Percentiles rank a stretch among this genome's conserved stretches.
These are phyloP conservation scores for Solanum hybrid DNA, from an alignment of 305 asterid species.

Conservation along the genomic window DNA sequence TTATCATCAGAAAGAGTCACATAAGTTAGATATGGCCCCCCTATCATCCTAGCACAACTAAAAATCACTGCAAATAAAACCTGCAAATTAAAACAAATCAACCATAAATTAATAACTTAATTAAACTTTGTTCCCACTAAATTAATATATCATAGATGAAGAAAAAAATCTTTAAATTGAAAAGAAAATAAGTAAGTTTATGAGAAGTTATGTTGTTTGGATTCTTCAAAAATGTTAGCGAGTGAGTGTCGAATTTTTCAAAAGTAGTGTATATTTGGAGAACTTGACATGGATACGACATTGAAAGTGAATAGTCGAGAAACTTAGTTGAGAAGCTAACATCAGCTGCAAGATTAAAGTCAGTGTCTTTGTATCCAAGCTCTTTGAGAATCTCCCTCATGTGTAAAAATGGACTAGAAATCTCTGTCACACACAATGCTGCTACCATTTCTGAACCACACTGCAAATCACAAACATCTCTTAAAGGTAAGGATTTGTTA, in stretches of 20 bases:
- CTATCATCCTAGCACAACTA: constrained; percentile 70
- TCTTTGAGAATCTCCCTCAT: constrained; percentile 79
- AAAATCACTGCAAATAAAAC: constrained; percentile 55
- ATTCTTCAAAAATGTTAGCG: no score
- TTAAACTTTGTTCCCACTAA: neutral
- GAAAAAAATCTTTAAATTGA: neutral
- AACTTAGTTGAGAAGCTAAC: constrained; percentile 21
- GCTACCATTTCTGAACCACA: constrained; percentile 89
- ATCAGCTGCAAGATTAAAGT: constrained; percentile 70
- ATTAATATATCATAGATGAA: neutral
- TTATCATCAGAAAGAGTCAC: constrained; percentile 54
- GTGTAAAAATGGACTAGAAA: constrained; percentile 81
- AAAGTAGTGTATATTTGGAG: no score
- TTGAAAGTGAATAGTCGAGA: neutral
- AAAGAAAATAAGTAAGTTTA: neutral
- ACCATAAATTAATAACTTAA: neutral
- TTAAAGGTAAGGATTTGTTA: neutral
- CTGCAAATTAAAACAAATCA: constrained; percentile 21
- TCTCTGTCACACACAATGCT: constrained; percentile 64
- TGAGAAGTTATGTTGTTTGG: neutral
- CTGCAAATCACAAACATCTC: constrained; percentile 18
- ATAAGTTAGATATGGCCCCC: constrained; percentile 67
- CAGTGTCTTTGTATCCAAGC: constrained; percentile 57
- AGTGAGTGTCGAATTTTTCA: no score
- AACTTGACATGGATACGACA: no score